These are phyloP conservation scores for Margaritispora aquatica DNA, from an alignment of 495 filamentous ascomycete genomes.

Conservation along the genomic window DNA sequence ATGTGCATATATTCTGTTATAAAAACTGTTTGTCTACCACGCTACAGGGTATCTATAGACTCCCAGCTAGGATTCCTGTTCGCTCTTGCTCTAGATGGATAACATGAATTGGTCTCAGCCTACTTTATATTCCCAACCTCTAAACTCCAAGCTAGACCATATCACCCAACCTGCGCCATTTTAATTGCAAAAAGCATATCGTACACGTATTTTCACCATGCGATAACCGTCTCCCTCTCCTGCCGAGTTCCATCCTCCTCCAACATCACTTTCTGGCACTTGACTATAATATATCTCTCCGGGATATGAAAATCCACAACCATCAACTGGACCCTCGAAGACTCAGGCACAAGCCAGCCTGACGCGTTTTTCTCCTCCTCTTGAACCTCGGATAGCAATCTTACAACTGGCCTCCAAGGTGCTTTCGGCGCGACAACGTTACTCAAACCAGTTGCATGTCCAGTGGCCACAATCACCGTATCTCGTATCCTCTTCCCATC, in stretches of 20 bases:
- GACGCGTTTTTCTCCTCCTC: not conserved
- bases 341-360: constrained; percentile 12
- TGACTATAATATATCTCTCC: constrained; percentile 20
- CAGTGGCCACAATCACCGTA: not conserved
- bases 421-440: not conserved
- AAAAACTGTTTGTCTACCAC: no score
- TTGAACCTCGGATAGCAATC: not conserved
- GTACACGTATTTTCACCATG: constrained; percentile 7
- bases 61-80: no score
- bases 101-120: no score
- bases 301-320: constrained; percentile 18
- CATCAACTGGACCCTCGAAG: constrained; percentile 15
- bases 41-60: no score
- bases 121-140: no score
- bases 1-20: no score
- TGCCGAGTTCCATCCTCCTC: constrained; percentile 11
- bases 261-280: constrained; percentile 10
- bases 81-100: no score
- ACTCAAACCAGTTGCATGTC: not conserved
- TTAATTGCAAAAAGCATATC: no score
- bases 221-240: constrained; percentile 16
- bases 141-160: no score
- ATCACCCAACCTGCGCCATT: no score
- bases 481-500: not conserved
- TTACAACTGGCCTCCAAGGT: not conserved